phyloP scores from a whole-genome alignment of 306 rosid species.

The Biancaea sappan region DNA sequence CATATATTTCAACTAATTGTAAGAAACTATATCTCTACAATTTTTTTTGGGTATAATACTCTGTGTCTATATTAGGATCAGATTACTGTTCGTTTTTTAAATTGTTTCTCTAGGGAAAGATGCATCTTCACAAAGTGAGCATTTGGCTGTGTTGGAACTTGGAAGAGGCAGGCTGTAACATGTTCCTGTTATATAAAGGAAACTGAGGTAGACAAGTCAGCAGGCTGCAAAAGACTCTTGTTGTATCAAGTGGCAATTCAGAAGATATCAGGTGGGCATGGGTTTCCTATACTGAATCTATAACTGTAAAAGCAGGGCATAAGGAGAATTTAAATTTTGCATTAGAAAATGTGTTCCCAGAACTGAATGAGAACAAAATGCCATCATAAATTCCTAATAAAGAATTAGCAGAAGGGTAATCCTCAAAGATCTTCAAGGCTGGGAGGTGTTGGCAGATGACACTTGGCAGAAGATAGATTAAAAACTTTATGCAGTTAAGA shows the following conservation, averaged over 20 bases:
- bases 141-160: conserved; percentile 3
- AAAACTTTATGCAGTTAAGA: not conserved
- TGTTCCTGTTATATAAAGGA: no score
- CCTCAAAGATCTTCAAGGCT: not conserved
- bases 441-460: not conserved
- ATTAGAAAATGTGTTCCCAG: not conserved
- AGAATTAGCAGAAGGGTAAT: not conserved
- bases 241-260: no score
- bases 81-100: not conserved
- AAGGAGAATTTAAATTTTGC: no score
- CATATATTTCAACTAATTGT: conserved; percentile 6
- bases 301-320: no score
- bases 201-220: no score
- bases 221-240: not conserved
- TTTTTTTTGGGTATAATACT: not conserved
- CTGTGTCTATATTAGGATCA: not conserved
- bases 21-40: not conserved
- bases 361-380: not conserved
- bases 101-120: conserved; percentile 1
- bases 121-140: conserved; percentile 15
- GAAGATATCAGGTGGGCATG: no score
- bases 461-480: not conserved
- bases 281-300: no score
- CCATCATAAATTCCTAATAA: not conserved
- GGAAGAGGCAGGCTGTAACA: not conserved